Conservation (phyloP, 2,329 filamentous ascomycete species). For the Coniochaeta prunicola region DNA sequence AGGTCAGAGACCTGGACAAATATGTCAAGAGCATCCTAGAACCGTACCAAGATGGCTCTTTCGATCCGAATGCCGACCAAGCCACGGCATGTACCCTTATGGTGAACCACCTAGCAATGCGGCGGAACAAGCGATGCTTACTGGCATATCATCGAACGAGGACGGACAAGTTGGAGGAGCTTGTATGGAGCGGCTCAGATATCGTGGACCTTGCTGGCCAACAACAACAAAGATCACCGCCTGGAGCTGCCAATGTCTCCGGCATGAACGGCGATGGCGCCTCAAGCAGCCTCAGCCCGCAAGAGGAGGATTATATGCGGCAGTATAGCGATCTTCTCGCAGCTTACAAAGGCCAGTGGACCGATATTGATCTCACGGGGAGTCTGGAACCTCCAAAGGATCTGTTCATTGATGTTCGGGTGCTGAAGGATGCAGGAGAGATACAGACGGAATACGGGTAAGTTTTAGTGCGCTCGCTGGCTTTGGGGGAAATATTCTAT, state of each 20-base stretch:
- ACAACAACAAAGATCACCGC: conserved; percentile 31
- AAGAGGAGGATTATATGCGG: conserved; percentile 93
- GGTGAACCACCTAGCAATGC: conserved; percentile 91
- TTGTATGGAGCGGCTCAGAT: conserved; percentile 87
- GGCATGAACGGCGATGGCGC: conserved; percentile 36
- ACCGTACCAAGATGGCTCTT: conserved; percentile 68
- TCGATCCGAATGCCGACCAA: conserved; percentile 77
- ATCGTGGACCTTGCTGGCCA: conserved; percentile 63
- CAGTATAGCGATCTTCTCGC: conserved; percentile 87
- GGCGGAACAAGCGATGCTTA: conserved; percentile 90
- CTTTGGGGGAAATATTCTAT: not conserved
- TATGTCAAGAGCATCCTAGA: conserved; percentile 74
- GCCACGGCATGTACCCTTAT: conserved; percentile 82
- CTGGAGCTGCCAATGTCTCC: conserved; percentile 18
- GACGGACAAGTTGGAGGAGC: conserved; percentile 84
- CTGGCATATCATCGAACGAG: conserved; percentile 89
- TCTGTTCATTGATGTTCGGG: conserved; percentile 92
- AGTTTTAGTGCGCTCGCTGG: conserved; percentile 21
- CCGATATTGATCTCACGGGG: conserved; percentile 91
- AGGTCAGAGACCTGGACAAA: conserved; percentile 88
- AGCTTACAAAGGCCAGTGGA: conserved; percentile 98
- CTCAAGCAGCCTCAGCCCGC: conserved; percentile 78
- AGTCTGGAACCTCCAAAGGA: conserved; percentile 91
- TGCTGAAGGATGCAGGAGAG: conserved; percentile 93
- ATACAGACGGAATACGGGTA: conserved; percentile 99